Percentiles rank a stretch among this genome's conserved stretches.
Evolutionary conservation across 495 filamentous ascomycete genomes (phyloP).

Genomic region (Xylaria acuta): DNA sequence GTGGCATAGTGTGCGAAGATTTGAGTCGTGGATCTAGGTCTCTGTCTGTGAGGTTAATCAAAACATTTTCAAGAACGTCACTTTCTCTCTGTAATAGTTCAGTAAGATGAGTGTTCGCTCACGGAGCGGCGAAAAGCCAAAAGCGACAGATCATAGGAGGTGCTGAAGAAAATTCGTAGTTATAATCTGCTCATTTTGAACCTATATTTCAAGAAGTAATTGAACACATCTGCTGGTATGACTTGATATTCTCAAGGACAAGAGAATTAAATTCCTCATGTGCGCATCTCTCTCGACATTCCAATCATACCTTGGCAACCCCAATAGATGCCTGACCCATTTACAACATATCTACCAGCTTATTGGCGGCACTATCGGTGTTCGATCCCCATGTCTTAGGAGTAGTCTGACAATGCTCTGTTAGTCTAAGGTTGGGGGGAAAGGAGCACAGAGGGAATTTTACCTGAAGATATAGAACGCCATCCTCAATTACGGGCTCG

Average conservation of each 20-base stretch:
- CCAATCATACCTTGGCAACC: background rate
- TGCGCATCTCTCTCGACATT: background rate
- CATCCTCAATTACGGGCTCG: constrained; percentile 51
- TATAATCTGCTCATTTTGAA: background rate
- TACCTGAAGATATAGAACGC: constrained; percentile 52
- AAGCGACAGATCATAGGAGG: background rate
- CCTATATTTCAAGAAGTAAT: background rate
- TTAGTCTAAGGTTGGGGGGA: background rate
- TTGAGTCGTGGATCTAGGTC: too few relatives aligned
- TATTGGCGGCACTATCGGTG: background rate
- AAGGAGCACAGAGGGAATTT: background rate
- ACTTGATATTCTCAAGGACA: background rate
- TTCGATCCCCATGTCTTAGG: constrained; percentile 31
- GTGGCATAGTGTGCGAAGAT: too few relatives aligned
- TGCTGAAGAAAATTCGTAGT: background rate
- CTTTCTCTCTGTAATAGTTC: background rate
- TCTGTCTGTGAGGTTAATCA: background rate
- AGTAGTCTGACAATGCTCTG: constrained; percentile 27
- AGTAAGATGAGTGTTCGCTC: background rate
- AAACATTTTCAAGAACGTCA: background rate
- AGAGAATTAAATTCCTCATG: background rate
- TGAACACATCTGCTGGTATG: background rate
- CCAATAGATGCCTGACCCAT: background rate
- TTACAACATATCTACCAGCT: constrained; percentile 14
- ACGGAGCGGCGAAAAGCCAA: background rate